phyloP scores from a whole-genome alignment of 139 green algal genomes.

The Chlamydomonas sp. region DNA sequence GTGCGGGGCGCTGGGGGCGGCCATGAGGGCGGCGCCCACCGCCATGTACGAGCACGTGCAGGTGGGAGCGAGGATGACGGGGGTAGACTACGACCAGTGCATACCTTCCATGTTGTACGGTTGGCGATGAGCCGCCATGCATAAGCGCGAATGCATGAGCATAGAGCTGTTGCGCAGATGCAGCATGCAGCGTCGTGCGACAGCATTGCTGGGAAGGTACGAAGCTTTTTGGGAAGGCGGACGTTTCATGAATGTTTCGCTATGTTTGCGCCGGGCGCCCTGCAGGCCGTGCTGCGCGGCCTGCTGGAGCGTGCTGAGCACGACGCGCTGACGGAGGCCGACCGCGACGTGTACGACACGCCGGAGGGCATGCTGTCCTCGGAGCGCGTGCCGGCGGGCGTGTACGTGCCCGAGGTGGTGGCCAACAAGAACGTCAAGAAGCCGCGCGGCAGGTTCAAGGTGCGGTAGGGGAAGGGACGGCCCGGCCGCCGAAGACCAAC shows the following conservation, averaged over 20 bases:
- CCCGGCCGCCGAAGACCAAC: neutral
- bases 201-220: no score
- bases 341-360: constrained; percentile 67
- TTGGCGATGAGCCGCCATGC: no score
- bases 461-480: neutral
- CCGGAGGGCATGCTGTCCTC: constrained; percentile 63
- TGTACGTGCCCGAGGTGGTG: constrained; percentile 65
- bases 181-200: neutral
- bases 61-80: constrained; percentile 24
- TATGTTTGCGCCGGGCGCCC: neutral
- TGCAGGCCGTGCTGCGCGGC: neutral
- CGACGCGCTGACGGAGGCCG: constrained; percentile 60
- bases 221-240: no score
- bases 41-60: constrained; percentile 55
- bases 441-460: constrained; percentile 54
- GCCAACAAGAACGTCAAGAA: constrained; percentile 69
- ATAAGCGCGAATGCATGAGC: no score
- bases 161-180: no score
- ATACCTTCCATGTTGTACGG: no score
- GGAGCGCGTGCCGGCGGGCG: constrained; percentile 54
- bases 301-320: constrained; percentile 58
- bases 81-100: no score
- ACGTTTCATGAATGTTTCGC: no score
- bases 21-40: constrained; percentile 52
- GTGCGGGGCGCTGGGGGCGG: constrained; percentile 58